Evolutionary conservation across 352 stramenopile species (phyloP).

Genomic region (Halophytophthora polymorphica): DNA sequence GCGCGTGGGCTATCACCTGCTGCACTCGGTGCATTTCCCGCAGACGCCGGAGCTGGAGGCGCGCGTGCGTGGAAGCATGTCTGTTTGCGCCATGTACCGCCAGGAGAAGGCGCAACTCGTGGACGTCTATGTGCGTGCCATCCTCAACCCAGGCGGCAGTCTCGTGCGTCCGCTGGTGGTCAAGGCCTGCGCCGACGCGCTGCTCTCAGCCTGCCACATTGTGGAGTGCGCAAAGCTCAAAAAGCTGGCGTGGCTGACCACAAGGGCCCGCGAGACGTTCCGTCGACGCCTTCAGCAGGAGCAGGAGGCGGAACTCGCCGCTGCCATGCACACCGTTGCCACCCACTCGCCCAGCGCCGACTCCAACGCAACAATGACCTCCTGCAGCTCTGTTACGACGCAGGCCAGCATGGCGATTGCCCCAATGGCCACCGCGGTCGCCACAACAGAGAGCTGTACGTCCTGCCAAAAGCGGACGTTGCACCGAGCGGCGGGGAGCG

Average conservation of each 20-base stretch:
- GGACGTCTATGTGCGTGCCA: slow-evolving; percentile 31
- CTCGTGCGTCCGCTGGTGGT: slow-evolving; percentile 27
- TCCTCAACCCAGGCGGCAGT: slow-evolving; percentile 31
- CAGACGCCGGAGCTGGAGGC: slow-evolving; percentile 28
- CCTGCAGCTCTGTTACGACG: slow-evolving; percentile 22
- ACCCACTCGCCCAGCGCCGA: slow-evolving; percentile 13
- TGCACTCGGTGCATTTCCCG: slow-evolving; percentile 49
- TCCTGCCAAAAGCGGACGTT: slow-evolving; percentile 27
- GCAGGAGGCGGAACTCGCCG: slow-evolving; percentile 14
- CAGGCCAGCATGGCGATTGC: slow-evolving; percentile 13
- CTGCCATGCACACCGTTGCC: slow-evolving; percentile 11
- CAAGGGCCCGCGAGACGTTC: slow-evolving; percentile 8
- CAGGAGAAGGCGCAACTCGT: slow-evolving; percentile 29
- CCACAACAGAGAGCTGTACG: slow-evolving; percentile 18
- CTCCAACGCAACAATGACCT: slow-evolving; percentile 19
- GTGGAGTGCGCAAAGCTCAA: slow-evolving; percentile 31
- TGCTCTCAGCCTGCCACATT: slow-evolving; percentile 24
- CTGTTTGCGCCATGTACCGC: slow-evolving; percentile 38
- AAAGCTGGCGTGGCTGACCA: slow-evolving; percentile 32
- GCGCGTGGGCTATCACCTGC: slow-evolving; percentile 49
- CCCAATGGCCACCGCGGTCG: not conserved
- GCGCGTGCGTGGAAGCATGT: slow-evolving; percentile 27
- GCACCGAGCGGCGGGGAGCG: slow-evolving; percentile 5
- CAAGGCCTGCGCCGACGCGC: slow-evolving; percentile 16
- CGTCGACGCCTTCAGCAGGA: slow-evolving; percentile 3